Conservation (phyloP, 441 rosid species). For the Theobroma grandiflorum region DNA sequence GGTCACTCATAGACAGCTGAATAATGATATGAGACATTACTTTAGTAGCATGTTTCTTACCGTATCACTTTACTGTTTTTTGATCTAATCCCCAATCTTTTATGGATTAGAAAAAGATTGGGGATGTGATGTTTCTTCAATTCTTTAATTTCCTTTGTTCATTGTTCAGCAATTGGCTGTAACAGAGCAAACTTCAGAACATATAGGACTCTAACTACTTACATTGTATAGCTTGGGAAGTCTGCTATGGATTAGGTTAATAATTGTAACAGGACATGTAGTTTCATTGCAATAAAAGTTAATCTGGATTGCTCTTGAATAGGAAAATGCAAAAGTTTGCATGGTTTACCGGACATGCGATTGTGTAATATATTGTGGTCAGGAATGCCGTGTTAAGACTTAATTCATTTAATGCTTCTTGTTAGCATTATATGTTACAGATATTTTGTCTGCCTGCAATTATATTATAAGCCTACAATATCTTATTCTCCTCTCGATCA, state of each 20-base stretch:
- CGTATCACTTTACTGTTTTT: neutral
- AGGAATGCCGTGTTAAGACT: neutral
- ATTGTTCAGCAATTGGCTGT: neutral
- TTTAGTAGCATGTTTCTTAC: neutral
- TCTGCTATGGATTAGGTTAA: neutral
- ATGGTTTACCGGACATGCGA: neutral
- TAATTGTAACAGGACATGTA: neutral
- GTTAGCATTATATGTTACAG: neutral
- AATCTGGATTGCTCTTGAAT: neutral
- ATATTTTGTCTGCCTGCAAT: neutral
- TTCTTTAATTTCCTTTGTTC: neutral
- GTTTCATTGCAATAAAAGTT: neutral
- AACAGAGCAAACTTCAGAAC: neutral
- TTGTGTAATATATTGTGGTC: slow-evolving; percentile 1
- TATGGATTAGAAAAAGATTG: neutral
- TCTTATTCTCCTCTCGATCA: neutral
- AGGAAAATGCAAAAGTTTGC: neutral
- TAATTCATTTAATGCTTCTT: neutral
- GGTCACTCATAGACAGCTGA: neutral
- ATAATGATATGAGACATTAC: neutral
- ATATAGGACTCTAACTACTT: neutral
- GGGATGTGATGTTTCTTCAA: neutral
- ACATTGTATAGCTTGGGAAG: neutral
- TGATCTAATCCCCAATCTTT: no score
- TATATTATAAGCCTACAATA: neutral